Base-by-base conservation (phyloP, 2,329 filamentous ascomycete genomes). In the Talaromyces sp. region DNA sequence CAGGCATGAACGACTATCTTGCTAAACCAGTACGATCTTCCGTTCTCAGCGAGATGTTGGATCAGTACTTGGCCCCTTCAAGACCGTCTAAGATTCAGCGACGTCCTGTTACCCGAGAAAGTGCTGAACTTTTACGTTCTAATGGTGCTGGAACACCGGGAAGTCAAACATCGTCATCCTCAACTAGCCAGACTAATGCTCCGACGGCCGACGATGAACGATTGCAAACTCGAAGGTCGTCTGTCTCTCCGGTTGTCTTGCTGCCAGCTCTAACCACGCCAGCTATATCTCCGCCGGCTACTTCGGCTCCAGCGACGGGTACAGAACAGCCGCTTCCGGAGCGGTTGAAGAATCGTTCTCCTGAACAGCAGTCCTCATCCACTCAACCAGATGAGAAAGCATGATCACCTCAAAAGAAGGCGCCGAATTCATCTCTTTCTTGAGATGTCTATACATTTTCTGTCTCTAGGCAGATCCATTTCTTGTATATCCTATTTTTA, bases 1-100 rank as follows among this genome's bases (percentile, higher is more conserved):
- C 91, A 1, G 93, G 93, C 45, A 97, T 97, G 93, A 96, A 97
- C 72, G 94, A 97, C 68, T 97, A 97, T 67, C 83, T 97, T 1
- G 91, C 93, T 15, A 97, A 97, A 71, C 93, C 93, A 1, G 93
- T 97, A n/a, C 84, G 91, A 61, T 90, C 89, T 3, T 89, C 92
- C 48, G 86, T 95, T 40, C 78, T 97, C 56, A 94, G 90, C 74
- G 86, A 86, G 68, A 93, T 97, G 77, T 77, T 97, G 11, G 85
- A 89, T 64, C 80, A 81, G 31, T 89, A 89, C 66, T 78, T 89
- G 8, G 75, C 75, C 13, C 82, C 84, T 50, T 72, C 75, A 9
- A 71, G 77, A 1, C 73, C 74, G 1, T 66, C 67, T 19, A 70
- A 63, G 48, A 69, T 54, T 25, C 53, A 67, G 10, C 66, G 69